Percentiles rank a stretch among this genome's conserved stretches.
These are phyloP conservation scores for Litchi chinensis DNA, from an alignment of 345 rosid species.

Conservation along the genomic window DNA sequence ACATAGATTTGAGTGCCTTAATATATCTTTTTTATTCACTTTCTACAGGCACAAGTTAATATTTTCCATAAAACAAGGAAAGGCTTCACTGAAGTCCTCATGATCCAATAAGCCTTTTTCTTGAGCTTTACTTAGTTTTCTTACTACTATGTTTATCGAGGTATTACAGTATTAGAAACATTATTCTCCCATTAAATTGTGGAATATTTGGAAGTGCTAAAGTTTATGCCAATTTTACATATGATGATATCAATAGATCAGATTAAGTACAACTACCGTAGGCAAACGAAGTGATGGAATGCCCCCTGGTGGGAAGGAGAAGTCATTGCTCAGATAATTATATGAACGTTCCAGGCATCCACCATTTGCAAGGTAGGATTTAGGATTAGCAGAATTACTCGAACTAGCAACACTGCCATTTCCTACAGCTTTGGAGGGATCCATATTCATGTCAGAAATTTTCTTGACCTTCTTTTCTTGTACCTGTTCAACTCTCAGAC, in stretches of 20 bases:
- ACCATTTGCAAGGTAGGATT: constrained; percentile 57
- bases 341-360: constrained; percentile 49
- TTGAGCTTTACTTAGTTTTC: constrained; percentile 1
- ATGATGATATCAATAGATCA: constrained; percentile 5
- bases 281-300: constrained; percentile 84
- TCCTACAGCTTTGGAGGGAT: constrained; percentile 61
- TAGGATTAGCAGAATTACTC: constrained; percentile 54
- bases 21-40: too few species aligned
- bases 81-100: constrained; percentile 1
- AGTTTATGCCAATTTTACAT: not conserved
- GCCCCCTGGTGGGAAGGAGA: constrained; percentile 67
- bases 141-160: not conserved
- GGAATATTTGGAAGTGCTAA: constrained; percentile 7
- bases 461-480: constrained; percentile 97
- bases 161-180: constrained; percentile 11
- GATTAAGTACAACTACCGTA: constrained; percentile 67
- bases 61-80: not conserved
- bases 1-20: too few species aligned
- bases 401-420: constrained; percentile 78
- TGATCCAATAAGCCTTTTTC: not conserved
- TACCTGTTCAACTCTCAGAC: constrained; percentile 56
- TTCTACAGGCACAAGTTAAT: too few species aligned
- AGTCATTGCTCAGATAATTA: constrained; percentile 50
- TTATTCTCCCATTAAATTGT: not conserved
- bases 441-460: constrained; percentile 73